Evolutionary conservation across 2,329 filamentous ascomycete genomes (phyloP).

Genomic region (Cytospora chrysosperma): DNA sequence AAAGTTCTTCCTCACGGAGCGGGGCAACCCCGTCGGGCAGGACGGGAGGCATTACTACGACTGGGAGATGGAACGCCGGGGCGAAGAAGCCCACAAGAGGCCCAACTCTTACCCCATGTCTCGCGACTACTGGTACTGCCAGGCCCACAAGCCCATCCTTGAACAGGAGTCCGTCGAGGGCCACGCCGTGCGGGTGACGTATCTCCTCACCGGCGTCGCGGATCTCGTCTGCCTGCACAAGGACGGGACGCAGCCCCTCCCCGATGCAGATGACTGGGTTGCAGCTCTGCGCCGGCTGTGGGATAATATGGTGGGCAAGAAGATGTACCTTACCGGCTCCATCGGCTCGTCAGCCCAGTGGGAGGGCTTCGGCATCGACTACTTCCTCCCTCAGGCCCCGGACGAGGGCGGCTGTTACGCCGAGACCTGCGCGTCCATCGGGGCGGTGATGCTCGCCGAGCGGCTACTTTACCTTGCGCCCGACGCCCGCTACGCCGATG

Average conservation of each 20-base stretch:
- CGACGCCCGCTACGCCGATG: constrained; percentile 52
- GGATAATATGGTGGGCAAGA: constrained; percentile 59
- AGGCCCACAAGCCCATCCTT: constrained; percentile 54
- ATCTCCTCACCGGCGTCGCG: constrained; percentile 57
- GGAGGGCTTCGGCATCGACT: constrained; percentile 60
- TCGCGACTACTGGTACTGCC: constrained; percentile 49
- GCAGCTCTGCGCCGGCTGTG: constrained; percentile 49
- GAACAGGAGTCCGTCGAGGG: constrained; percentile 56
- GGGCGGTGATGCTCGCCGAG: constrained; percentile 60
- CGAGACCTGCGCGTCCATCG: constrained; percentile 61
- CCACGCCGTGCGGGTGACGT: constrained; percentile 60
- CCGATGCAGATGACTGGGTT: constrained; percentile 33
- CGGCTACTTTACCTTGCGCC: constrained; percentile 54
- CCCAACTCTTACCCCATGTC: constrained; percentile 47
- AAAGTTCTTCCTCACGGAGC: constrained; percentile 56
- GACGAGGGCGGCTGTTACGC: constrained; percentile 63
- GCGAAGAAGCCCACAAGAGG: constrained; percentile 47
- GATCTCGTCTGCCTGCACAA: constrained; percentile 48
- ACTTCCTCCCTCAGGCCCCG: constrained; percentile 57
- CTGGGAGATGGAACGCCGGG: constrained; percentile 49
- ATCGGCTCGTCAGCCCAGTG: constrained; percentile 58
- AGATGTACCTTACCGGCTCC: constrained; percentile 63
- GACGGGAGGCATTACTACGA: constrained; percentile 54
- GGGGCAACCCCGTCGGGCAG: constrained; percentile 51
- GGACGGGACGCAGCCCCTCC: constrained; percentile 28